Conservation (phyloP, 331 rosid genomes). For the Cydonia oblonga region DNA sequence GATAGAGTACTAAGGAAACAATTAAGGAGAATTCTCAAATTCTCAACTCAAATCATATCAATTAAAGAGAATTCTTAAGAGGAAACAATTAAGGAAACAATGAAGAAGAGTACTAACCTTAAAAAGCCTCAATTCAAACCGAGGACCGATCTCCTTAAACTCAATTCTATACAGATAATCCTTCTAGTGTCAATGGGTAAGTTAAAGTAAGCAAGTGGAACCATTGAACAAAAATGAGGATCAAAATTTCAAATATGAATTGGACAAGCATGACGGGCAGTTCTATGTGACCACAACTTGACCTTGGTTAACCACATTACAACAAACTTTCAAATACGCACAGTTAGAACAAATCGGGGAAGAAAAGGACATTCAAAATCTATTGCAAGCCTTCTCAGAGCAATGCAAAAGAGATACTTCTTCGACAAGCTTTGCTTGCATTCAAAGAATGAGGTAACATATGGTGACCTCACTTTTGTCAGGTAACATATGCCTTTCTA, state of each 20-base stretch:
- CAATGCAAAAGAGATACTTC: neutral
- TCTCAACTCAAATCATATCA: no score
- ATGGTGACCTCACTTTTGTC: conserved; percentile 3
- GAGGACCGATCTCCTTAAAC: no score
- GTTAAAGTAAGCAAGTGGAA: neutral
- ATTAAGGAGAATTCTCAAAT: no score
- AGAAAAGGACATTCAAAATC: neutral
- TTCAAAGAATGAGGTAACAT: neutral
- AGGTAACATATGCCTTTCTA: neutral
- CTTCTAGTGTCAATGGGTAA: neutral
- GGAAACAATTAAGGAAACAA: no score
- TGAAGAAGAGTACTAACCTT: no score
- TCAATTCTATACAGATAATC: no score
- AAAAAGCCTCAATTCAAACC: no score
- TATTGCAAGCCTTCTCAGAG: neutral
- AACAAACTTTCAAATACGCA: neutral
- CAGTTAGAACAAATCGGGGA: neutral
- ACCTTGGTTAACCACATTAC: neutral
- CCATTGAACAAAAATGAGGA: neutral
- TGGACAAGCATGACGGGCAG: no score
- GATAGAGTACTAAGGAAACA: no score
- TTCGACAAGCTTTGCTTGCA: neutral
- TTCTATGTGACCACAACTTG: neutral
- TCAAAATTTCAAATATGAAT: neutral
- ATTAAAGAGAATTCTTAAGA: no score